Conservation (phyloP, 2,329 filamentous ascomycete genomes). For the Penicillium brevicompactum region DNA sequence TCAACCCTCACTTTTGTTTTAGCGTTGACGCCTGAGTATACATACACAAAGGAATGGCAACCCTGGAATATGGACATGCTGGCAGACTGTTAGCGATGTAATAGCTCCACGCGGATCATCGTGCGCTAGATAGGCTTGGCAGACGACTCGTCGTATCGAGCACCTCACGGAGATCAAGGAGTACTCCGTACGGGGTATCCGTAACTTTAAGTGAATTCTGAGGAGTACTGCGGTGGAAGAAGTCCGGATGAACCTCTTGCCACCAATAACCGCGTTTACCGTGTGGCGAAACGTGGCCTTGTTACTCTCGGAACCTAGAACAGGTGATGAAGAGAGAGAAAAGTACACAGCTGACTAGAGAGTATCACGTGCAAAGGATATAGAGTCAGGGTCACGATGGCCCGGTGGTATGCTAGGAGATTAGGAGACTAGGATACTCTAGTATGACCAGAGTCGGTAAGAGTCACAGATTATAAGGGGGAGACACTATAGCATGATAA, state of each 20-base stretch:
- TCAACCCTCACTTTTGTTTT: slow-evolving; percentile 6
- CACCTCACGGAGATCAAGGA: no score
- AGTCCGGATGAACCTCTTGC: slow-evolving; percentile 10
- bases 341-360: no score
- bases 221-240: slow-evolving; percentile 5
- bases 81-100: slow-evolving; percentile 2
- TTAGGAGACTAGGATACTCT: no score
- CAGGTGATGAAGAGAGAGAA: background rate
- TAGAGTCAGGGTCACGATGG: background rate
- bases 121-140: slow-evolving; percentile 12
- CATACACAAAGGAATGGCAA: background rate
- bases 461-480: background rate
- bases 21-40: background rate
- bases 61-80: background rate
- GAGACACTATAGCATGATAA: background rate
- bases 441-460: no score
- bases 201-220: background rate
- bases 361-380: background rate
- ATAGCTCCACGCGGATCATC: slow-evolving; percentile 20
- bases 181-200: background rate
- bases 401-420: no score
- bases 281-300: background rate
- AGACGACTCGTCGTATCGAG: slow-evolving; percentile 16
- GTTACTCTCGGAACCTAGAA: background rate
- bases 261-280: slow-evolving; percentile 1